Evolutionary conservation across 257 asterid genomes (phyloP), one percentile per base, ranked within the genome.

Genomic region (Mentha longifolia): DNA sequence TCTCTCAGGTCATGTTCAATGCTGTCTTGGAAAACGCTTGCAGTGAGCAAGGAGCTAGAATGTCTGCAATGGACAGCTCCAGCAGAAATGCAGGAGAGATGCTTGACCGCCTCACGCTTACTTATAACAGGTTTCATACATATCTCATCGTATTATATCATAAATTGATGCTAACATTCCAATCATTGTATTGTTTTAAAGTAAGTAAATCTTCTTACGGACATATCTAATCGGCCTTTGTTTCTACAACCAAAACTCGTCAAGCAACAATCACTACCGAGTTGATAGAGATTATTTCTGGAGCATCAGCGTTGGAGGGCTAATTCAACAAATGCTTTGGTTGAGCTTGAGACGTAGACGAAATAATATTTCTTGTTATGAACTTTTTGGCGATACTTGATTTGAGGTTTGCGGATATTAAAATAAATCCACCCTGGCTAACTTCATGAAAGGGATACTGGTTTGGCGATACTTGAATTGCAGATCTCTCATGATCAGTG

Each of bases 1-100:
- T 70, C 78, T 45, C 35, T 70, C 85, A 93, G 98, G 95, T 91
- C 41, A 46, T 95, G 92, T 95, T 88, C 95, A 95, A 88, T 71
- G 97, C 96, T 0, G 90, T 92, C 58, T 52, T 92, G 79, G 99
- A 95, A 85, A 92, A 95, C 64, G 99, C 99, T 78, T 92, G 98
- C 85, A 91, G 98, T 85, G 97, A 93, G 83, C 98, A 90, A 78
- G 99, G 98, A 72, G 98, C 99, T 55, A 86, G 98, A 80, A 95
- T 95, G 99, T 92, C 97, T 78, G 98, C 99, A 8, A 95, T 95
- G 99, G 99, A 95, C 74, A 95, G 99, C 79, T 95, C 99, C 79
- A 95, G 98, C 82, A 85, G 97, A 80, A 95, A 95, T 74, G 99
- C 98, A 25, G 99, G 99, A 56, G 99, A 95, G 0, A 86, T 95